A percentile compares a stretch with the other conserved stretches of the same genome.
Conservation (phyloP, 2,329 filamentous ascomycete genomes). For the Pestalotiopsis sp. region DNA sequence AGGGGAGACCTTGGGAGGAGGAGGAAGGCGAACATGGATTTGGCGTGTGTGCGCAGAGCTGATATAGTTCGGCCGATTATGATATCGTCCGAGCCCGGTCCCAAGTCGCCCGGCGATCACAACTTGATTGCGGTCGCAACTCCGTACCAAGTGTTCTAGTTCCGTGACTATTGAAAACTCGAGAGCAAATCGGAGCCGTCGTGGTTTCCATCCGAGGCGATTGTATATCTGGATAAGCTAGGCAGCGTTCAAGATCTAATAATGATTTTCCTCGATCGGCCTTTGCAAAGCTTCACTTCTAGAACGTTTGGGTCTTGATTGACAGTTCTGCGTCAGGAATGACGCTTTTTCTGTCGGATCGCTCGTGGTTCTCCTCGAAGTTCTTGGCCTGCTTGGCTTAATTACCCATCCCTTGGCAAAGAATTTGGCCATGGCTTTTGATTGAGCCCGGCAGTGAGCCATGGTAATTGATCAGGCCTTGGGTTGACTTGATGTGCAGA, state of each 20-base stretch:
- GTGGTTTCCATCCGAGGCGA: too few species aligned
- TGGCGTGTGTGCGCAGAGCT: background rate
- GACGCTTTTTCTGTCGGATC: background rate
- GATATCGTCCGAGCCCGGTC: too few species aligned
- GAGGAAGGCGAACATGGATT: background rate
- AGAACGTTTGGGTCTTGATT: background rate
- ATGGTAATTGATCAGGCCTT: background rate
- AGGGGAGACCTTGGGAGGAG: background rate
- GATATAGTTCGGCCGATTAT: too few species aligned
- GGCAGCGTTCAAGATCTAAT: background rate
- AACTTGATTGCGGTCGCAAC: too few species aligned
- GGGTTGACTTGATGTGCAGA: too few species aligned
- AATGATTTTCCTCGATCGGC: background rate
- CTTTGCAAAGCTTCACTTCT: background rate
- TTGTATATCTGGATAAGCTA: background rate
- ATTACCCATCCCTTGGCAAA: background rate
- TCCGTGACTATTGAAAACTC: too few species aligned
- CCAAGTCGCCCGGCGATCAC: too few species aligned
- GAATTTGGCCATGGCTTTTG: background rate
- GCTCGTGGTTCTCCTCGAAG: background rate
- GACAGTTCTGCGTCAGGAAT: background rate
- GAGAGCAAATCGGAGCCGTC: too few species aligned
- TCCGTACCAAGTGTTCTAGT: too few species aligned
- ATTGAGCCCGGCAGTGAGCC: background rate
- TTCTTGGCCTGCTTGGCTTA: background rate